Percentiles rank a stretch among this genome's conserved stretches.
These are phyloP conservation scores for Micromonas pusilla DNA, from an alignment of 139 green algal species.

Conservation along the genomic window DNA sequence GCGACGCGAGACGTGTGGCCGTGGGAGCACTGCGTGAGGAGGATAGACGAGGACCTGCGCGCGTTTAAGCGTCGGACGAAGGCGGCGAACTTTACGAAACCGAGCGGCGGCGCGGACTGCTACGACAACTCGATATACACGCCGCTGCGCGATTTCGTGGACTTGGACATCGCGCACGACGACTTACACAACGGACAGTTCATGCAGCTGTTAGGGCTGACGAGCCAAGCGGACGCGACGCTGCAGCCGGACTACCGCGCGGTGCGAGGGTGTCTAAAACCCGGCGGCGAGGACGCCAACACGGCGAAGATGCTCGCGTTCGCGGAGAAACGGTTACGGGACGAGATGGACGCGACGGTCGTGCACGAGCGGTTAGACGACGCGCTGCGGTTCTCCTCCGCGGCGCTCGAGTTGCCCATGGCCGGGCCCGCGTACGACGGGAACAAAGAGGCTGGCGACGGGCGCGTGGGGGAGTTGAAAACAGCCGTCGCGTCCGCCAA, in stretches of 20 bases:
- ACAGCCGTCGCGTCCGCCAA: neutral
- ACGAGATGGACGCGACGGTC: neutral
- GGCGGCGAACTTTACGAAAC: neutral
- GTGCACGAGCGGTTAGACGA: slow-evolving; percentile 10
- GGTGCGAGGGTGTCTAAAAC: neutral
- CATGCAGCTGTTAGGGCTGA: slow-evolving; percentile 26
- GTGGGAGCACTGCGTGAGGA: slow-evolving; percentile 74
- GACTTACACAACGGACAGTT: slow-evolving; percentile 25
- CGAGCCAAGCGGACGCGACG: slow-evolving; percentile 3
- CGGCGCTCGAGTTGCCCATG: neutral
- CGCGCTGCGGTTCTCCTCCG: neutral
- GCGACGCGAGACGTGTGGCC: slow-evolving; percentile 82
- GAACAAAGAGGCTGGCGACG: neutral
- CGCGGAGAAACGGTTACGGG: neutral
- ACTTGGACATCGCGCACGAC: slow-evolving; percentile 40
- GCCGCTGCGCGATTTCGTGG: slow-evolving; percentile 65
- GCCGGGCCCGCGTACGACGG: neutral
- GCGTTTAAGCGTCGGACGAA: neutral
- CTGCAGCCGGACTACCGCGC: neutral
- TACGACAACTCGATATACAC: slow-evolving; percentile 76
- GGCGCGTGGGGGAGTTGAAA: neutral
- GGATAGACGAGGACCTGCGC: slow-evolving; percentile 57
- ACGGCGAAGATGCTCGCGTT: no score
- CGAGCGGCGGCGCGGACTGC: slow-evolving; percentile 45
- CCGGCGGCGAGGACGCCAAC: no score